A percentile compares a stretch with the other conserved stretches of the same genome.
Conservation (phyloP, 345 rosid genomes). For the Angophora floribunda region DNA sequence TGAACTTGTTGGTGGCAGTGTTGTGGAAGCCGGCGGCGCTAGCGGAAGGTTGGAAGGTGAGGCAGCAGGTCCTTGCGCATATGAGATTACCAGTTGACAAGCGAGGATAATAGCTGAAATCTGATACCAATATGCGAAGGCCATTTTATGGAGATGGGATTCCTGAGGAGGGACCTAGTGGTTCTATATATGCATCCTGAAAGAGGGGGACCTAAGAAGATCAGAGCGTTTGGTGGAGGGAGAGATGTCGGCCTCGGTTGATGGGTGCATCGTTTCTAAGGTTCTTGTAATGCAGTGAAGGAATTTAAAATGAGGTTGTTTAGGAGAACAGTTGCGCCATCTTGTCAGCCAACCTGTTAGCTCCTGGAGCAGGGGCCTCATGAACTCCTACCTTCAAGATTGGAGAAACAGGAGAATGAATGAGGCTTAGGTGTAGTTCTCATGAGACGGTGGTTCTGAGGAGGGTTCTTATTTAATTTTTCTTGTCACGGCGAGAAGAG, state of each 20-base stretch:
- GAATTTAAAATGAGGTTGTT: neutral
- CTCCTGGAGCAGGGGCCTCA: neutral
- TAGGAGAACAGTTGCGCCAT: neutral
- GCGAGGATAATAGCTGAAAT: conserved; percentile 21
- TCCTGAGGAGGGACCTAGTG: conserved; percentile 1
- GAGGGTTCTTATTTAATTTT: neutral
- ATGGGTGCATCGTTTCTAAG: conserved; percentile 47
- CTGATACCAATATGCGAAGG: conserved; percentile 18
- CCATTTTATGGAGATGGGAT: conserved; percentile 33
- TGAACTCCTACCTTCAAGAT: neutral
- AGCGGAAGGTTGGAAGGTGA: conserved; percentile 38
- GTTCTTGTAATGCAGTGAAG: neutral
- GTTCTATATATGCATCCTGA: neutral
- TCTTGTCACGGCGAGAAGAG: neutral
- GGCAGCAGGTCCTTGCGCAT: conserved; percentile 68
- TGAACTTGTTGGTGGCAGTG: conserved; percentile 28
- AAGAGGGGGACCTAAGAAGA: neutral
- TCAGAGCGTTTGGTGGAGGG: conserved; percentile 39
- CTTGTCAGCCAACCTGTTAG: neutral
- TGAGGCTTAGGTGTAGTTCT: neutral
- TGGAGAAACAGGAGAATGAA: neutral
- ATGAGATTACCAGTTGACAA: conserved; percentile 22
- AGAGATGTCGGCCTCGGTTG: conserved; percentile 35
- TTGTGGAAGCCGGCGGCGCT: conserved; percentile 27
- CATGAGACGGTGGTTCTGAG: neutral